Evolutionary conservation across 1,284 basidiomycete genomes (phyloP), one percentile per base, ranked within the genome.

Genomic region (Vanrija sp.): DNA sequence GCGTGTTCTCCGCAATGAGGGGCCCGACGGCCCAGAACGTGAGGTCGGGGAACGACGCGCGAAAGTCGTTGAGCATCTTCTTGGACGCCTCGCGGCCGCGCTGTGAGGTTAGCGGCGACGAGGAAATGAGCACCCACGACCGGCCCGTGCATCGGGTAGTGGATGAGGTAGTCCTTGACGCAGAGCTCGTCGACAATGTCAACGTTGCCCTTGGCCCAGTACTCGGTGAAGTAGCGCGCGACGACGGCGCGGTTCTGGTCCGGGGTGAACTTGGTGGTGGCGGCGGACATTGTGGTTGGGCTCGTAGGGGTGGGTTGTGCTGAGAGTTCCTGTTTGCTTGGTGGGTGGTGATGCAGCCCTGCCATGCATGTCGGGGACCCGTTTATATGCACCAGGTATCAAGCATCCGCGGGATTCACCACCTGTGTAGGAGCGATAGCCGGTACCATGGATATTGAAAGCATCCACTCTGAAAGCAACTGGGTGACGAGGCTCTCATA

Each of bases 1-100:
- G 46, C 19, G 46, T 48, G 46, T 48, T 48, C 46, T 48, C 46
- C 5, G 46, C 46, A 15, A 48, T 48, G 34, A 48, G 46, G 12
- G 38, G 38, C 3, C 46, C 46, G 38, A 48, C 46, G 10, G 38
- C 46, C 46, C 38, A 39, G 15, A 48, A 48, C 19, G 46, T 48
- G 9, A 48, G 46, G 46, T 48, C 46, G 38, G 46, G 46, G 46
- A 48, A 48, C 21, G 34, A 18, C 14, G 9, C 21, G 18, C 29
- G n/a, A 15, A 48, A 48, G 38, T 39, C 21, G 18, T 23, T 15
- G 5, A 38, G 9, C 18, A 48, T 21, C 18, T 18, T 23, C 46
- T 48, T 48, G 34, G 46, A 15, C 3, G n/a, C 21, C 19, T 18
- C 38, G 38, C 38, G 34, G 23, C 46, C 46, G 15, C 4, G 18